These are phyloP conservation scores for Lasiodiplodia sp. DNA, from an alignment of 2,329 filamentous ascomycete genomes.

Conservation along the genomic window DNA sequence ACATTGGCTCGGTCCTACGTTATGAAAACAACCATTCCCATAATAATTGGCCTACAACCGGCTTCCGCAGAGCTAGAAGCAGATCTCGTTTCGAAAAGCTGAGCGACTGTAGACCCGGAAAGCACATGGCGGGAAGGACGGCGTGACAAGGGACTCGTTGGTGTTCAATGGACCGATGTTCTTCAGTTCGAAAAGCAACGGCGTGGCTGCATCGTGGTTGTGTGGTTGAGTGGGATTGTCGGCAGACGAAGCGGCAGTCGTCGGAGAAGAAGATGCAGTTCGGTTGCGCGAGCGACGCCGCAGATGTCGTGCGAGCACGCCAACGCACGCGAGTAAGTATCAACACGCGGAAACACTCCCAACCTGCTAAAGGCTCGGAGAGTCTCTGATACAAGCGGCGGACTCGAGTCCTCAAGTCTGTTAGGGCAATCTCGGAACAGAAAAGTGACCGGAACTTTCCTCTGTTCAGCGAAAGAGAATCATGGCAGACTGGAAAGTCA, in stretches of 20 bases:
- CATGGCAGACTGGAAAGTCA: not conserved
- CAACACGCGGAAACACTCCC: constrained; percentile 11
- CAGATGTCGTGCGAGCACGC: constrained; percentile 31
- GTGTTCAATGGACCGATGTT: not conserved
- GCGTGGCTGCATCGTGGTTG: not conserved
- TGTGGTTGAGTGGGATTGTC: not conserved
- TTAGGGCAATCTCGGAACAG: not conserved
- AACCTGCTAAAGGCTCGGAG: constrained; percentile 11
- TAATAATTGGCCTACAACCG: too few relatives aligned
- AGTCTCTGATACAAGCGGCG: constrained; percentile 4
- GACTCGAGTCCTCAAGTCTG: not conserved
- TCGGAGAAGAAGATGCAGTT: not conserved
- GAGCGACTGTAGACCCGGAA: too few relatives aligned
- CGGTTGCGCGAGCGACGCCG: constrained; percentile 22
- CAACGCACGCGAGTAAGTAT: constrained; percentile 27
- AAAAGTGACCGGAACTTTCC: constrained; percentile 11
- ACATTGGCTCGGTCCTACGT: too few relatives aligned
- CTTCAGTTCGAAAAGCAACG: not conserved
- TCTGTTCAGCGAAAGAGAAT: constrained; percentile 2
- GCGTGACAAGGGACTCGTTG: not conserved
- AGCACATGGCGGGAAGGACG: too few relatives aligned
- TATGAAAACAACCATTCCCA: too few relatives aligned
- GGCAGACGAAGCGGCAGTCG: constrained; percentile 8
- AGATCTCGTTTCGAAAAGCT: too few relatives aligned
- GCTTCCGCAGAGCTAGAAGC: too few relatives aligned